Percentiles rank a stretch among this genome's conserved stretches.
Conservation (phyloP, 1,139 yeast species). For the Blastobotrys proliferans region DNA sequence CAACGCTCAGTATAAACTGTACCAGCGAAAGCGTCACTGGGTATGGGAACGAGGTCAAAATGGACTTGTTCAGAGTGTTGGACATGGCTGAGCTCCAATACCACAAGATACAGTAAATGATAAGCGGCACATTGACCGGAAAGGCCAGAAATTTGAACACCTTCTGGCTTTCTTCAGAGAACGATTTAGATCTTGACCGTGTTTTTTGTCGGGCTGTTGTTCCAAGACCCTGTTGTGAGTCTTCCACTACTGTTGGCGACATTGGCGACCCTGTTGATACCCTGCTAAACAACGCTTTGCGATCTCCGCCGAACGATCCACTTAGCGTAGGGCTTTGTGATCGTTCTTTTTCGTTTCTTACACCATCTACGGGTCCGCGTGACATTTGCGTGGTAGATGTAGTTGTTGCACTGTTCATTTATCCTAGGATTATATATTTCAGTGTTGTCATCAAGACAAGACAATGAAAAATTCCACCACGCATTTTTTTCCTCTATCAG, state of each 20-base stretch:
- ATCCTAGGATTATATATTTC: no score
- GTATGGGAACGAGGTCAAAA: slow-evolving; percentile 61
- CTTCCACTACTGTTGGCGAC: neutral
- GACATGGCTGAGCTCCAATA: slow-evolving; percentile 77
- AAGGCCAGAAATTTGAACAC: slow-evolving; percentile 36
- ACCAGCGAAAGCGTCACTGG: slow-evolving; percentile 84
- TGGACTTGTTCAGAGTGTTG: slow-evolving; percentile 73
- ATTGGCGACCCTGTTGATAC: no score
- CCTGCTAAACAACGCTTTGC: slow-evolving; percentile 15
- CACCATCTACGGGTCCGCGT: neutral
- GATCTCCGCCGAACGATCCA: slow-evolving; percentile 18
- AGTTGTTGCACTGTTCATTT: neutral
- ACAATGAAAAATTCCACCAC: no score
- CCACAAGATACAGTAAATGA: slow-evolving; percentile 65
- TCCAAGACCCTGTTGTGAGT: neutral
- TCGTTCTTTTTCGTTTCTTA: neutral
- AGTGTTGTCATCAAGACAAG: no score
- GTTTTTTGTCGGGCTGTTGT: neutral
- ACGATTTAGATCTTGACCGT: slow-evolving; percentile 19
- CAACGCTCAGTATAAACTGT: slow-evolving; percentile 71
- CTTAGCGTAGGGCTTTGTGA: slow-evolving; percentile 14
- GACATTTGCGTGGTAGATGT: neutral
- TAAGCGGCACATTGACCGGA: slow-evolving; percentile 38
- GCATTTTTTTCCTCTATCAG: no score
- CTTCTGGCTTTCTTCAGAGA: slow-evolving; percentile 27